Conservation (phyloP, 2,329 filamentous ascomycete species). For the Monosporascus sp. region DNA sequence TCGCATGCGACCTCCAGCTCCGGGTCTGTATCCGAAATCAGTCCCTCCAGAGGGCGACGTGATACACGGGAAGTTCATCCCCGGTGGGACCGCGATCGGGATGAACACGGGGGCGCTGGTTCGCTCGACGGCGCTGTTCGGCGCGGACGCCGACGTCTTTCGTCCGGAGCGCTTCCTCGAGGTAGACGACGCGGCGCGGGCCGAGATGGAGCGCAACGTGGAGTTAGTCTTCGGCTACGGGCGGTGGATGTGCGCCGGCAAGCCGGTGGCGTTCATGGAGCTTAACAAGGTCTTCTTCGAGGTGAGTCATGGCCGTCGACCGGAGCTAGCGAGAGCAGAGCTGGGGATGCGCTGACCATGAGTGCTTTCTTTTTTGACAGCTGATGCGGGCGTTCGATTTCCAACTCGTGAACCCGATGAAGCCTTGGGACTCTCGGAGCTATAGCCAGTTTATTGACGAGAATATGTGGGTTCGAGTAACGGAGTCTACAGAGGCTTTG, state of each 20-base stretch:
- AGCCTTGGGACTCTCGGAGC: slow-evolving; percentile 6
- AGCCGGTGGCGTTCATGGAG: slow-evolving; percentile 36
- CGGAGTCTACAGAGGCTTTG: neutral
- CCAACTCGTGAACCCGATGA: slow-evolving; percentile 20
- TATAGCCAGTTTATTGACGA: neutral
- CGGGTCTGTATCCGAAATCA: slow-evolving; percentile 20
- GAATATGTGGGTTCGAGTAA: neutral
- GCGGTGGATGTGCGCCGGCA: slow-evolving; percentile 34
- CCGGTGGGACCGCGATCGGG: slow-evolving; percentile 7
- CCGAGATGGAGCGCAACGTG: slow-evolving; percentile 7
- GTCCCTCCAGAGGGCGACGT: slow-evolving; percentile 24
- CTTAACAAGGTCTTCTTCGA: slow-evolving; percentile 37
- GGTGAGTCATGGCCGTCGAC: slow-evolving; percentile 21
- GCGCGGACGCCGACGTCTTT: slow-evolving; percentile 9
- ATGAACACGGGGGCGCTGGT: slow-evolving; percentile 4
- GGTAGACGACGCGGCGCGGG: neutral
- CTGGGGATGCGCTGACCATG: neutral
- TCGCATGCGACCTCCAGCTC: slow-evolving; percentile 29
- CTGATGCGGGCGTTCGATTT: slow-evolving; percentile 23
- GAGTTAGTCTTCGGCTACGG: slow-evolving; percentile 10
- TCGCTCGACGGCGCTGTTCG: slow-evolving; percentile 6
- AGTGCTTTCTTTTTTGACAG: neutral
- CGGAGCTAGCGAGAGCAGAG: neutral
- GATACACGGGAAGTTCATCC: slow-evolving; percentile 14
- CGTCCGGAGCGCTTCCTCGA: slow-evolving; percentile 11